Base-by-base conservation (phyloP, 352 stramenopile genomes). In the Saprolegnia diclina region DNA sequence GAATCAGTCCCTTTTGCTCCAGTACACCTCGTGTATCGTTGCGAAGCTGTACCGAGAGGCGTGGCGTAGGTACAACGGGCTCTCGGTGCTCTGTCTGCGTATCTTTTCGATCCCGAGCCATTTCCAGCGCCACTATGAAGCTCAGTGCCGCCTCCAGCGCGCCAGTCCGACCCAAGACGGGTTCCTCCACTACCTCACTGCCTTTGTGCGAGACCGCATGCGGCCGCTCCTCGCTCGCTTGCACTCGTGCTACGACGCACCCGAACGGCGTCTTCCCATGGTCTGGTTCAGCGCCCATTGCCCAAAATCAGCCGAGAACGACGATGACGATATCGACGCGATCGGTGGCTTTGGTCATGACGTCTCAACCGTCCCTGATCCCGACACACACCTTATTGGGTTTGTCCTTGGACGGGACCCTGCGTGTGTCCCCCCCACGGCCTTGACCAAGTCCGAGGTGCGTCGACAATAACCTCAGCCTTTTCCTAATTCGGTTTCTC, bases 21-120 rank as follows among this genome's bases (percentile, higher is more conserved):
- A 35, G 61, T 67, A 54, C 22, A 26, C 14, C n/a, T n/a, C n/a
- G n/a, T n/a, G n/a, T n/a, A n/a, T n/a, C n/a, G n/a, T 14, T 5
- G 16, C 26, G n/a, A 22, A 2, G 11, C 5, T 35, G 2, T 35
- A 5, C 5, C 29, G 29, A 35, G 29, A 35, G 29, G 29, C 29
- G 32, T 42, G 16, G 16, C 14, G 37, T 56, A 67, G 50, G 21
- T 22, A 40, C 5, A 69, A 69, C 38, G 63, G 63, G 6, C n/a
- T 69, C 29, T 48, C 63, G 2, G 26, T 69, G 18, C 18, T 29
- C 10, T 52, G 32, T 44, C 48, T 69, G 32, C 63, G 63, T 19
- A 42, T 69, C 14, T 69, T 69, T 63, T 69, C 63, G 32, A 69
- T 69, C 18, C 63, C 63, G 42, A 19, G 29, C 50, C 44, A 69